These are phyloP conservation scores for Gossypium stocksii DNA, from an alignment of 345 rosid species.

Conservation along the genomic window DNA sequence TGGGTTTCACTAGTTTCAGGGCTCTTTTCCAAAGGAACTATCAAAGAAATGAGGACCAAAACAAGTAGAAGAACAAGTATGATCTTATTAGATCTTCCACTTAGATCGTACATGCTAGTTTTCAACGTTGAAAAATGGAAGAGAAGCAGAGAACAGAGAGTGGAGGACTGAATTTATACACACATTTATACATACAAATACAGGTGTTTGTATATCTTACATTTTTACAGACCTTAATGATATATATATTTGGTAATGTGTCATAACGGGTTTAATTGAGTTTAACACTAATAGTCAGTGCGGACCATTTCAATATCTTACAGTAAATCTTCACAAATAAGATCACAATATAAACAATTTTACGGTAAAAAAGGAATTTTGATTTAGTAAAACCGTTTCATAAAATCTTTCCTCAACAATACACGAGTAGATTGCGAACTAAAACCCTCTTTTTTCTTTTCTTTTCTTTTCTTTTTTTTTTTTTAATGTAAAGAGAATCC, in stretches of 20 bases:
- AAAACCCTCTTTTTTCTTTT: not conserved
- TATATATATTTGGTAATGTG: not conserved
- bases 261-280: not conserved
- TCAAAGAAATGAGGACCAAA: constrained; percentile 11
- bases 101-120: constrained; percentile 13
- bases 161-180: not conserved
- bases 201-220: not conserved
- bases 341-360: not conserved
- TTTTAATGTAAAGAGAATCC: too few species aligned
- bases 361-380: not conserved
- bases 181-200: too few species aligned
- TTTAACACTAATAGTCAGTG: not conserved
- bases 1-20: constrained; percentile 16
- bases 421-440: not conserved
- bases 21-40: not conserved
- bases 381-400: not conserved
- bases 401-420: not conserved
- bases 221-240: not conserved
- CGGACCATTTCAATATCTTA: not conserved
- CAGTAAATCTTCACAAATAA: not conserved
- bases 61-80: constrained; percentile 16
- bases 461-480: too few species aligned
- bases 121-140: not conserved
- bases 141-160: not conserved
- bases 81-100: constrained; percentile 9